Percentiles rank a stretch among this genome's conserved stretches.
These are phyloP conservation scores for Telopea speciosissima DNA, from an alignment of 177 flowering plant genomes.

Conservation along the genomic window DNA sequence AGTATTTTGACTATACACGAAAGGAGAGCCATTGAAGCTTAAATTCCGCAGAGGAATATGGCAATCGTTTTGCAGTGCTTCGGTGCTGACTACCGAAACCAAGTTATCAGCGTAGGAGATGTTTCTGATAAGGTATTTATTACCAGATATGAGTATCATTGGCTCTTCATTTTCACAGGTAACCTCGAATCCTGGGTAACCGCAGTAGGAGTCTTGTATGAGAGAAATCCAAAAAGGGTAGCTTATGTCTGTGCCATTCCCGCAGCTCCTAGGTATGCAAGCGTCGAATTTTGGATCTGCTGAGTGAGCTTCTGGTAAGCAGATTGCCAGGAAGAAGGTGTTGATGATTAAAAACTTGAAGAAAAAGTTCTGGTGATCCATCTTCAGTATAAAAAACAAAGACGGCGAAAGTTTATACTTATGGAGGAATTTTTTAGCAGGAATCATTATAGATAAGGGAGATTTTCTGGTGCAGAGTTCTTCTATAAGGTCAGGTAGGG, in stretches of 20 bases:
- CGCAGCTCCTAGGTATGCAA: conserved; percentile 39
- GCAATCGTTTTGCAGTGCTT: conserved; percentile 15
- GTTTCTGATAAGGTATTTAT: conserved; percentile 27
- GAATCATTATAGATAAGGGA: too few relatives aligned
- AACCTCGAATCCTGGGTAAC: conserved; percentile 30
- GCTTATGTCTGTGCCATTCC: conserved; percentile 26
- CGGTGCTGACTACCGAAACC: conserved; percentile 17
- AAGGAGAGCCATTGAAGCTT: conserved; percentile 27
- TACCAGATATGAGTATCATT: conserved; percentile 24
- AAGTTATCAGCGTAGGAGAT: conserved; percentile 29
- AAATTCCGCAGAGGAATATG: conserved; percentile 27
- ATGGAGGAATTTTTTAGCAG: too few relatives aligned
- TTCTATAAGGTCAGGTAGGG: too few relatives aligned
- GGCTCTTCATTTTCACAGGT: conserved; percentile 26
- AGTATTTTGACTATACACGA: conserved; percentile 5
- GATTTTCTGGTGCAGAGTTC: too few relatives aligned
- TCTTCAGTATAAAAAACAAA: conserved; percentile 2
- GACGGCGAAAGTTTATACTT: too few relatives aligned
- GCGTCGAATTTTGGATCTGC: conserved; percentile 28
- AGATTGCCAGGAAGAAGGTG: conserved; percentile 14
- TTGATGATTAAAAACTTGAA: conserved; percentile 4
- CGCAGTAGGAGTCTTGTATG: conserved; percentile 35
- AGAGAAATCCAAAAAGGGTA: conserved; percentile 44
- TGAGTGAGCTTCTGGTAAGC: conserved; percentile 16
- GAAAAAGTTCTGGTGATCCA: conserved; percentile 16